Evolutionary conservation across 176 grass and related monocot genomes (phyloP), one percentile per base, ranked within the genome.

Genomic region (Carex kokanica): DNA sequence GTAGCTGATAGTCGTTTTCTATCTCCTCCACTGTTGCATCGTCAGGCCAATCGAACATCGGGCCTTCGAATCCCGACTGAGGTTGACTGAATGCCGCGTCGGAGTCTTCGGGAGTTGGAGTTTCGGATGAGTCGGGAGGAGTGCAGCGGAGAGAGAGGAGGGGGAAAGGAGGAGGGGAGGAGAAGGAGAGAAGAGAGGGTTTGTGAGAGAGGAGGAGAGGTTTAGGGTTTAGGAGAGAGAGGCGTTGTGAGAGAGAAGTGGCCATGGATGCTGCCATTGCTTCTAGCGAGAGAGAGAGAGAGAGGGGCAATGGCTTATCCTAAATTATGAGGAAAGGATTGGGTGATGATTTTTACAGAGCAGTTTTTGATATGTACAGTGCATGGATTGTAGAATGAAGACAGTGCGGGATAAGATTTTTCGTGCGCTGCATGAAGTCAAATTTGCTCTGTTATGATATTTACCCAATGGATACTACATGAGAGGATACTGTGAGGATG

Each of bases 21-120:
- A 90, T 75, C 25, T 91, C 87, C 79, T 95, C 95, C 1, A 90
- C 90, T 1, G 90, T 79, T 85, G 95, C 95, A 0, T 98, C 95
- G 0, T 86, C 89, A 3, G 92, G 90, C 1, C 92, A 88, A 79
- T 95, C 91, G 75, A 94, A 89, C 65, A 98, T 89, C 21, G 89
- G 78, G 0, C 92, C 84, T 6, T 20, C 14, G 6, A 54, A 82
- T 0, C 5, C 16, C 8, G 55, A 10, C 18, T 21, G 36, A 38
- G 36, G 36, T 38, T 38, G 4, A 38, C 36, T 38, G 4, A 38
- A 38, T 5, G 36, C 36, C 0, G 36, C 5, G 36, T 5, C 36
- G 36, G 36, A 38, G 4, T 38, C 5, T 5, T 38, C 5, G 36
- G 36, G 4, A 38, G 36, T 38, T 38, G 36, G 32, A 43, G 41